Evolutionary conservation across 1,139 yeast genomes (phyloP), one percentile per base, ranked within the genome.

Genomic region (Blastobotrys illinoisensis): DNA sequence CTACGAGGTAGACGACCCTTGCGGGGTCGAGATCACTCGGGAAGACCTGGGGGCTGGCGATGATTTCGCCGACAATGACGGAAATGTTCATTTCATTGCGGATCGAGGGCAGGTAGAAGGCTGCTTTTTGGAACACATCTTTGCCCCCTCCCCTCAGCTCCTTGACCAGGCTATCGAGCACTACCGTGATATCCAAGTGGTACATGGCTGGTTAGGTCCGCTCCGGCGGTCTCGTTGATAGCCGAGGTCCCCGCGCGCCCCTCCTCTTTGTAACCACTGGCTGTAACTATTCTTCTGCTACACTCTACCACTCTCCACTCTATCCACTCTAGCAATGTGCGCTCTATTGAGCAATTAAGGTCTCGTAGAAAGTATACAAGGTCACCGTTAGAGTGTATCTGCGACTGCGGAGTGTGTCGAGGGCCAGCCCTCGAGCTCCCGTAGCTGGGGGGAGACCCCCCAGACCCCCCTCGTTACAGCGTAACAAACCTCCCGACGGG

Each of bases 41-140:
- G 63, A 81, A 81, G 51, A 82, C 74, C 0, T 73, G 60, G 0
- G 80, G 78, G 52, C 79, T 79, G 59, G 73, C 71, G 52, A 83
- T 67, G 50, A 85, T 75, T 52, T 80, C 78, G 16, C 77, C 71
- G 2, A 83, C 66, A 4, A 86, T 66, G 3, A 84, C 64, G 44
- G 77, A 70, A 36, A 86, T 68, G 64, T 86, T 86, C 54, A 74
- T 75, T 54, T 78, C 82, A 54, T 79, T 78, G 63, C 82, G 83
- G 47, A 86, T 72, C 44, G 75, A 78, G 0, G 93, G 90, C 44
- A 85, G 69, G 64, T 83, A 82, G 63, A 82, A 81, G 48, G 78
- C 82, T 9, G 82, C 61, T 61, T 81, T 80, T 1, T 86, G 82
- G 44, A 83, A 65, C 11, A 51, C 49, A 24, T 44, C 36, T 7